Conservation (phyloP, 2,329 filamentous ascomycete genomes). For the Claviceps sp. region DNA sequence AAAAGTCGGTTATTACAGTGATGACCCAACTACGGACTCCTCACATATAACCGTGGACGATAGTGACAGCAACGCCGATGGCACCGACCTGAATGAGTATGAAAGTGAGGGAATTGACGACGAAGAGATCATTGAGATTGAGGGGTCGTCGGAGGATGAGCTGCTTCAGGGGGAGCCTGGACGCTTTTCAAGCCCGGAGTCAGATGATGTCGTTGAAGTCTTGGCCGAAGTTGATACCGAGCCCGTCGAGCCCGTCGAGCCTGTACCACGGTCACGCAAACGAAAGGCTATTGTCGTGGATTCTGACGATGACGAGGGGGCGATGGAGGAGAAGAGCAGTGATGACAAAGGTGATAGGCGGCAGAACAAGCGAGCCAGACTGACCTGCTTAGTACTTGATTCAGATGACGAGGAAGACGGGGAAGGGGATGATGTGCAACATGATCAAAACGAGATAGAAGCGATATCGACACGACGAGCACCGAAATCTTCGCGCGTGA, state of each 20-base stretch:
- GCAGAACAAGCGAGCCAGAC: not conserved
- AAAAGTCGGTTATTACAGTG: constrained; percentile 5
- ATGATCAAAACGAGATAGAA: not conserved
- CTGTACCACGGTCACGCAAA: constrained; percentile 12
- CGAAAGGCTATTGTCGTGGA: constrained; percentile 16
- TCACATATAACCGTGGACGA: not conserved
- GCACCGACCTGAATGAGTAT: constrained; percentile 17
- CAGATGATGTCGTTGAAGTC: constrained; percentile 5
- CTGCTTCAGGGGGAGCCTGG: not conserved
- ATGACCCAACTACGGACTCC: not conserved
- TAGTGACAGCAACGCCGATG: constrained; percentile 3
- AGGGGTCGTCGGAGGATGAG: constrained; percentile 9
- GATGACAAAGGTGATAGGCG: constrained; percentile 10
- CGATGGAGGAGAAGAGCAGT: constrained; percentile 12
- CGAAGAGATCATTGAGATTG: constrained; percentile 14
- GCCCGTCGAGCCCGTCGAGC: constrained; percentile 2
- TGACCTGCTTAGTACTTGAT: not conserved
- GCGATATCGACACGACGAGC: not conserved
- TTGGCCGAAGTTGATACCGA: not conserved
- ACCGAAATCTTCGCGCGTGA: not conserved
- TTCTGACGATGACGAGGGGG: constrained; percentile 15
- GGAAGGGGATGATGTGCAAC: not conserved
- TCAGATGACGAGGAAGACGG: constrained; percentile 2
- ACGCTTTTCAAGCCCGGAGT: constrained; percentile 3
- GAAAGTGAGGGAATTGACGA: constrained; percentile 29